Conservation (phyloP, 2,329 filamentous ascomycete species). For the Pseudocercospora ulei region DNA sequence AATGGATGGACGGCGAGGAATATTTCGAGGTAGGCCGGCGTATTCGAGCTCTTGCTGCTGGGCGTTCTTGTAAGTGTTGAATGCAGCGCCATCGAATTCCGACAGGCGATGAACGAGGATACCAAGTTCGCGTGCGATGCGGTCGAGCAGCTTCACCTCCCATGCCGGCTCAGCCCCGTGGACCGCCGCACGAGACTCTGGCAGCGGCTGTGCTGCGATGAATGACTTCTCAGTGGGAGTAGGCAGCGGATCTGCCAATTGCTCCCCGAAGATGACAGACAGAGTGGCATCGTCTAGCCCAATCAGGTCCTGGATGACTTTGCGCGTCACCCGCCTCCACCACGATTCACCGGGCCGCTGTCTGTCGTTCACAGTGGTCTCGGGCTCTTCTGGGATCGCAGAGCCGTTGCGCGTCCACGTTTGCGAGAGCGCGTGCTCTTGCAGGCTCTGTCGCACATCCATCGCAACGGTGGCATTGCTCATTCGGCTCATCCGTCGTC, state of each 20-base stretch:
- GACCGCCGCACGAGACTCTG: constrained; percentile 33
- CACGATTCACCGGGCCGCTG: constrained; percentile 51
- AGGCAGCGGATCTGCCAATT: constrained; percentile 45
- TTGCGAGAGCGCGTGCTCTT: constrained; percentile 19
- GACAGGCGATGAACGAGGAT: constrained; percentile 72
- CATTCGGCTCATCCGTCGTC: constrained; percentile 54
- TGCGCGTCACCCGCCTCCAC: constrained; percentile 71
- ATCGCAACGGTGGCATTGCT: constrained; percentile 32
- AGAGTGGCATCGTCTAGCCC: constrained; percentile 81
- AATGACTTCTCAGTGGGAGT: constrained; percentile 32
- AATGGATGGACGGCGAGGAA: constrained; percentile 22
- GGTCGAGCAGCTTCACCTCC: constrained; percentile 70
- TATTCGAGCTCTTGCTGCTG: constrained; percentile 53
- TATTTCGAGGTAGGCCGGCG: constrained; percentile 55
- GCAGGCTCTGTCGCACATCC: constrained; percentile 14
- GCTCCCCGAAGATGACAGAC: constrained; percentile 77
- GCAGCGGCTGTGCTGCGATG: constrained; percentile 25
- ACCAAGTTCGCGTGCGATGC: constrained; percentile 78
- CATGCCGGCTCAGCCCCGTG: constrained; percentile 44
- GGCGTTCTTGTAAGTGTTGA: constrained; percentile 65
- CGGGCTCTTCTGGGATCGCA: constrained; percentile 19
- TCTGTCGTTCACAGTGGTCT: constrained; percentile 25
- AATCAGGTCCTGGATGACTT: constrained; percentile 78
- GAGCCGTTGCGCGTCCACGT: constrained; percentile 25
- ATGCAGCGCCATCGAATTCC: constrained; percentile 70